Base-by-base conservation (phyloP, 1,284 basidiomycete species). In the Hemileia vastatrix region DNA sequence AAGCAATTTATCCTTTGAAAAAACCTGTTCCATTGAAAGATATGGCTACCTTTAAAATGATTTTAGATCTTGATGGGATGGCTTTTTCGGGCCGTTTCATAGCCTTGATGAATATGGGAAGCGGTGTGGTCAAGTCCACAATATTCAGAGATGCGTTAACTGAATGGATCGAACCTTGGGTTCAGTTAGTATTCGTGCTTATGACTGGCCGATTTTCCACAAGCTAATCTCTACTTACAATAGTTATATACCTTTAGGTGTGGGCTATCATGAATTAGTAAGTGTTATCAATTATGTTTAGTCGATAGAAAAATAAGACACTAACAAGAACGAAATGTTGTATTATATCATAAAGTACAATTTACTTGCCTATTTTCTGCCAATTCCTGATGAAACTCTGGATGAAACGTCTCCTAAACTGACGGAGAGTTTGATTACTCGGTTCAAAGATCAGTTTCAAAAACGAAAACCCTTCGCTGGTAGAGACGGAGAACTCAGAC, bases 131-230 rank as follows among this genome's bases (percentile, higher is more conserved):
- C 50, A 62, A 62, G 21, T 62, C 59, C 21, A 48, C 59, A 11
- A 55, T 62, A 36, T 62, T 53, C 40, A 36, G 27, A 18, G 59
- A 62, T 21, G 59, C 59, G 1, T 50, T 62, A 33, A 55, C 59
- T 4, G 59, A 62, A 8, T 62, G 59, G 59, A 62, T 62, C 32
- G 59, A 62, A 45, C 59, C 59, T 27, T 62, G 59, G 59, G 59
- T 62, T 19, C 59, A 62, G 59, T 62, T 44, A 55, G 53, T 23
- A 45, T 6, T 40, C 23, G 18, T 32, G n/a, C n/a, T 36, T 18
- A 2, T 15, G n/a, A 43, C 15, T n/a, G 36, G 8, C 36, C 15
- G 6, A 8, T 43, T 44, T 44, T 51, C 5, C 3, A 44, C 15
- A 19, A 18, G 3, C 9, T 44, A 2, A 31, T 32, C n/a, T 21